Evolutionary conservation across 306 rosid genomes (phyloP).

Genomic region (Mimosa bimucronata): DNA sequence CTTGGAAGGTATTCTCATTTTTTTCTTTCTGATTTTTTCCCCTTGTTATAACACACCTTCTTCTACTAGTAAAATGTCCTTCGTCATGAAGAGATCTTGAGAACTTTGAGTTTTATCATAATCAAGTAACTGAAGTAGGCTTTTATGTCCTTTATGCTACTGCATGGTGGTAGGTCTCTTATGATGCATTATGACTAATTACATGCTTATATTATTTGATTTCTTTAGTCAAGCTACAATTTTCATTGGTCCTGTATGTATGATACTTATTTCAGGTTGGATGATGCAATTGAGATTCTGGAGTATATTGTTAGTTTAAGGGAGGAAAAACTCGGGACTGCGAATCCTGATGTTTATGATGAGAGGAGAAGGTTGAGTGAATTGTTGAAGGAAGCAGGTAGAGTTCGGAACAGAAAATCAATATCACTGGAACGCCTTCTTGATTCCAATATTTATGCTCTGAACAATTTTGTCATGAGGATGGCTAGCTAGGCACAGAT

Average conservation of each 20-base stretch:
- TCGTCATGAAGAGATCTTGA: background rate
- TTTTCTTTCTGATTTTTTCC: background rate
- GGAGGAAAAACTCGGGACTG: conserved; percentile 97
- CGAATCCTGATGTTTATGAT: conserved; percentile 92
- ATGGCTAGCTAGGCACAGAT: conserved; percentile 25
- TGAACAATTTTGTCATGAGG: conserved; percentile 50
- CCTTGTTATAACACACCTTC: background rate
- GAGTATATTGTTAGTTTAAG: conserved; percentile 81
- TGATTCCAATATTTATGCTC: conserved; percentile 53
- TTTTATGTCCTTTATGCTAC: background rate
- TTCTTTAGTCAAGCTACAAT: conserved; percentile 3
- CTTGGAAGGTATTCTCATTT: conserved; percentile 74
- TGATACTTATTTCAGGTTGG: conserved; percentile 60
- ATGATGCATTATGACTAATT: background rate
- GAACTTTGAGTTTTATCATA: background rate
- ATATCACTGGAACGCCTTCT: conserved; percentile 88
- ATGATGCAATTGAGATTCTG: conserved; percentile 86
- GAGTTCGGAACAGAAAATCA: conserved; percentile 69
- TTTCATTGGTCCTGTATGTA: conserved; percentile 6
- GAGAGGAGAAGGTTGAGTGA: conserved; percentile 88
- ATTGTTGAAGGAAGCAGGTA: conserved; percentile 91
- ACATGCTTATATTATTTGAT: conserved; percentile 13
- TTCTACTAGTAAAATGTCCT: background rate
- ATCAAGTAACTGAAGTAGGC: background rate
- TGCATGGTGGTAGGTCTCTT: background rate